Conservation (phyloP, 805 yeast genomes). For the Myxozyma kluyveri region DNA sequence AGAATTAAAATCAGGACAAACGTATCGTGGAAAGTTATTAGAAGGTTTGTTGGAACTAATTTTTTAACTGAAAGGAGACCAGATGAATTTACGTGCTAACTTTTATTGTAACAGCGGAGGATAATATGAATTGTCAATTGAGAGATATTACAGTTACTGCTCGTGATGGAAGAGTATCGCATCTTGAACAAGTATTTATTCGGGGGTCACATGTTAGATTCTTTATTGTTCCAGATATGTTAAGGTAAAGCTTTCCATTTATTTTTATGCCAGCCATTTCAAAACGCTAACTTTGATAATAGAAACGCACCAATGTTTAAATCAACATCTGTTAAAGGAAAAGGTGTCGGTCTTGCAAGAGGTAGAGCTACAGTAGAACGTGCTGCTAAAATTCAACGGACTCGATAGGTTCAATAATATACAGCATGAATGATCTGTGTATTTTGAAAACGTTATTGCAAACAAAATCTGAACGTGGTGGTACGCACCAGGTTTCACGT, state of each 20-base stretch:
- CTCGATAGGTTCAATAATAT: too few relatives aligned
- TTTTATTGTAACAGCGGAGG: slow-evolving; percentile 51
- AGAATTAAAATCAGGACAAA: slow-evolving; percentile 81
- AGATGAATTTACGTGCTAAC: slow-evolving; percentile 3
- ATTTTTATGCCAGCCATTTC: neutral
- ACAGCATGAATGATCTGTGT: too few relatives aligned
- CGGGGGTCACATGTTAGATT: slow-evolving; percentile 89
- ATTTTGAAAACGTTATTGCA: too few relatives aligned
- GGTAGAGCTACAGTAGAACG: slow-evolving; percentile 33
- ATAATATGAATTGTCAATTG: slow-evolving; percentile 88
- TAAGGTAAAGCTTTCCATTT: slow-evolving; percentile 40
- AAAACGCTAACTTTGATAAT: neutral
- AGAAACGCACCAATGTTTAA: slow-evolving; percentile 85
- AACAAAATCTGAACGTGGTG: too few relatives aligned
- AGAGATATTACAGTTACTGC: slow-evolving; percentile 77
- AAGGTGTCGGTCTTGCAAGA: slow-evolving; percentile 32
- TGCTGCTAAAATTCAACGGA: slow-evolving; percentile 29
- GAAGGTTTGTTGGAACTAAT: slow-evolving; percentile 47
- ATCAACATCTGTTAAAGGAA: slow-evolving; percentile 33
- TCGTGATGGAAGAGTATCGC: slow-evolving; percentile 68
- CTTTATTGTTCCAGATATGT: slow-evolving; percentile 82
- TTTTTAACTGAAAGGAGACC: too few relatives aligned
- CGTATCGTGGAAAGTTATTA: slow-evolving; percentile 79
- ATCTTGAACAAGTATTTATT: slow-evolving; percentile 79
- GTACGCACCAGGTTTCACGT: too few relatives aligned